Conservation (phyloP, 2,329 filamentous ascomycete species). For the Colletotrichum shisoi region DNA sequence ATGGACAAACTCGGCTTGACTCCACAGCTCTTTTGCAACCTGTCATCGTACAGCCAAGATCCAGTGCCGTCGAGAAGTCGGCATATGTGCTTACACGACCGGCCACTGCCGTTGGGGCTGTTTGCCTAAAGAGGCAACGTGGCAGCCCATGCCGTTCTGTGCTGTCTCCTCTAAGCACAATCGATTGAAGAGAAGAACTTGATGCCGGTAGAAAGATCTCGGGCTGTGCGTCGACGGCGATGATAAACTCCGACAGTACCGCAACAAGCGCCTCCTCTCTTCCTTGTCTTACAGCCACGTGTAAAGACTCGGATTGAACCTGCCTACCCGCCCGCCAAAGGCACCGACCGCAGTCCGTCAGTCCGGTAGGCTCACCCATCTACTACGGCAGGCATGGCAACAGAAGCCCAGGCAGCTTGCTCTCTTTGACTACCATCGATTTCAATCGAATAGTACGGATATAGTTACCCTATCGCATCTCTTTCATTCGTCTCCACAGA, state of each 20-base stretch:
- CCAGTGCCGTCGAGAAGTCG: neutral
- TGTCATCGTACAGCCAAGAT: neutral
- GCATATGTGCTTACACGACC: neutral
- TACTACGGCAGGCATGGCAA: neutral
- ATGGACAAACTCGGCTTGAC: too few species aligned
- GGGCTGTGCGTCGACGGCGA: neutral
- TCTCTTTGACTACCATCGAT: neutral
- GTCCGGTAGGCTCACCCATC: too few species aligned
- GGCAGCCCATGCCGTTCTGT: neutral
- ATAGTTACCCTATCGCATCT: too few species aligned
- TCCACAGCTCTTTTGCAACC: neutral
- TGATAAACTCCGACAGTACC: neutral
- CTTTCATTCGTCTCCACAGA: neutral
- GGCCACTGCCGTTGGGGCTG: neutral
- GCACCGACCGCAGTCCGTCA: neutral
- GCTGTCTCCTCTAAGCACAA: neutral
- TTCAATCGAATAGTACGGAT: neutral
- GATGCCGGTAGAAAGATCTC: neutral
- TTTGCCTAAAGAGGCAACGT: neutral
- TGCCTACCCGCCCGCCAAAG: neutral
- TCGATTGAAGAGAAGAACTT: neutral
- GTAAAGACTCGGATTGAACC: too few species aligned
- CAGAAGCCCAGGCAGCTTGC: too few species aligned
- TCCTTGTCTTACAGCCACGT: too few species aligned
- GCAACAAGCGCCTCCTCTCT: too few species aligned